Evolutionary conservation across 306 rosid genomes (phyloP).

Genomic region (Canavalia gladiata): DNA sequence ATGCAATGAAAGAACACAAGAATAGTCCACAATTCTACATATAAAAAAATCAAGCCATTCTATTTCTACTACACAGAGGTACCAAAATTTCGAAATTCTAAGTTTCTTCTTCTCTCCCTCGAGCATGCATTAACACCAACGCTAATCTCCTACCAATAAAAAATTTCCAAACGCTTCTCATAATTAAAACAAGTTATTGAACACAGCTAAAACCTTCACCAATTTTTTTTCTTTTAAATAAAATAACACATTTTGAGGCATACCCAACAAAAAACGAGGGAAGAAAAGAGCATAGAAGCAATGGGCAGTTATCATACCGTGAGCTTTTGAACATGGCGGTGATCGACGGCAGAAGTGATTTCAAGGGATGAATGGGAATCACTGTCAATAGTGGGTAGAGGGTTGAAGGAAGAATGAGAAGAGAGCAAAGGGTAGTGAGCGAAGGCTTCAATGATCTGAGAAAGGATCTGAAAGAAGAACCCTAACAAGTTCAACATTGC

Average conservation of each 20-base stretch:
- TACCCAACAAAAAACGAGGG: neutral
- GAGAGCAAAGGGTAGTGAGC: slow-evolving; percentile 88
- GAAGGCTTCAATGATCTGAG: slow-evolving; percentile 78
- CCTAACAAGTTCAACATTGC: slow-evolving; percentile 80
- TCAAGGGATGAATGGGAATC: slow-evolving; percentile 59
- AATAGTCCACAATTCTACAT: too few species aligned
- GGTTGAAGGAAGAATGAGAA: slow-evolving; percentile 67
- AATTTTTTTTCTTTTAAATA: too few species aligned
- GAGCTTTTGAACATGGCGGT: slow-evolving; percentile 55
- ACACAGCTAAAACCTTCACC: neutral
- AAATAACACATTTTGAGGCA: too few species aligned
- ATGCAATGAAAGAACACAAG: neutral
- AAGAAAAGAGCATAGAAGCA: neutral
- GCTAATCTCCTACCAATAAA: too few species aligned
- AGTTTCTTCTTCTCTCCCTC: too few species aligned
- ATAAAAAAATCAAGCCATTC: neutral
- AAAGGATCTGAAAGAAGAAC: slow-evolving; percentile 91
- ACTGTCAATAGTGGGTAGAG: slow-evolving; percentile 76
- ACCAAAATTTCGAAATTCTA: too few species aligned
- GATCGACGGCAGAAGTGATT: slow-evolving; percentile 58
- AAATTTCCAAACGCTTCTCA: too few species aligned
- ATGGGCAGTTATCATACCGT: slow-evolving; percentile 57
- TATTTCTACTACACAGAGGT: too few species aligned
- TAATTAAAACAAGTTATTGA: too few species aligned
- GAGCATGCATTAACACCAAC: too few species aligned